These are phyloP conservation scores for Tuber indicum DNA, from an alignment of 495 filamentous ascomycete species.

Conservation along the genomic window DNA sequence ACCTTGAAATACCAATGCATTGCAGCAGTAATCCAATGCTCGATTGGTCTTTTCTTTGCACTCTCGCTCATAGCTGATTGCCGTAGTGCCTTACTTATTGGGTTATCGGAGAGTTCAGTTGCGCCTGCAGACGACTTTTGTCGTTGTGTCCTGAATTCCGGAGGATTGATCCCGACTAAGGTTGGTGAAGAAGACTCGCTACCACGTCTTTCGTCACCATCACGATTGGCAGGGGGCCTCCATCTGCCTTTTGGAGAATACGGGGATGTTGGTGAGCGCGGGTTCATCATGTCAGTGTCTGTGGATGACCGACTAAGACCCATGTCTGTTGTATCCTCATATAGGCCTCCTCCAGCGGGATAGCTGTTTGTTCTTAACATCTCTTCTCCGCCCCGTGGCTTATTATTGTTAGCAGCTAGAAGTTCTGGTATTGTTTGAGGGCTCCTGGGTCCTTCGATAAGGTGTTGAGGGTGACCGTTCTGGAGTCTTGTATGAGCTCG, in stretches of 20 bases:
- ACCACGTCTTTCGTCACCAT: neutral
- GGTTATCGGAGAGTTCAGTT: slow-evolving; percentile 10
- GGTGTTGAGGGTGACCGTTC: neutral
- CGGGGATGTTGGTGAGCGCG: neutral
- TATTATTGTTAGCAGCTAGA: neutral
- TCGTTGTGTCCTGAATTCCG: neutral
- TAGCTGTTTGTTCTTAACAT: slow-evolving; percentile 8
- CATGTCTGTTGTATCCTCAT: neutral
- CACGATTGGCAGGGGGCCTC: neutral
- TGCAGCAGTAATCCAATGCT: slow-evolving; percentile 25
- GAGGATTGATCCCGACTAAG: neutral
- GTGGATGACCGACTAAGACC: slow-evolving; percentile 9
- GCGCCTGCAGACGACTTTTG: neutral
- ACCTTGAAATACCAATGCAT: slow-evolving; percentile 31
- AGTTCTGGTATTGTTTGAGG: slow-evolving; percentile 5
- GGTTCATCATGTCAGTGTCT: neutral
- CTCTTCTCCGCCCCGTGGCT: slow-evolving; percentile 2
- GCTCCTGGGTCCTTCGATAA: neutral
- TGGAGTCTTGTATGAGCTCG: neutral
- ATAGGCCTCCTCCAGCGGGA: neutral
- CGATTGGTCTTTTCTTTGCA: slow-evolving; percentile 18
- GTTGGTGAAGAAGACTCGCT: neutral
- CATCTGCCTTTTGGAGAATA: neutral
- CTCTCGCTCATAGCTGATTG: slow-evolving; percentile 13
- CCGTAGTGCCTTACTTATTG: slow-evolving; percentile 15